phyloP scores from a whole-genome alignment of 2,329 filamentous ascomycete species.

The Biscogniauxia sp. region DNA sequence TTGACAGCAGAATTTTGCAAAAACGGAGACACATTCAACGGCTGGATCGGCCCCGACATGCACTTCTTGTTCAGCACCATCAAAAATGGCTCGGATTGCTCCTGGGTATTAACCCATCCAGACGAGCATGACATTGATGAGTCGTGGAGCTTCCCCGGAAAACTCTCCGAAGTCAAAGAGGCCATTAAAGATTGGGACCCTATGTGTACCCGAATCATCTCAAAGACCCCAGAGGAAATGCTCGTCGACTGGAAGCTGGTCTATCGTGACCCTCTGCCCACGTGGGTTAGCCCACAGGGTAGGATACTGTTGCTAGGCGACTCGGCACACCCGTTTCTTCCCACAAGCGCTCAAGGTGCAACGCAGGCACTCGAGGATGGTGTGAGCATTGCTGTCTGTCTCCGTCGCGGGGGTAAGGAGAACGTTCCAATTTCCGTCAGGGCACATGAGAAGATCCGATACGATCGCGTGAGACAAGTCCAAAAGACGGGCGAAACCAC shows the following conservation, averaged over 20 bases:
- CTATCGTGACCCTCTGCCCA: conserved; percentile 47
- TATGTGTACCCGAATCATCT: conserved; percentile 41
- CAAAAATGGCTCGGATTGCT: conserved; percentile 54
- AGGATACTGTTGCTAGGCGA: conserved; percentile 48
- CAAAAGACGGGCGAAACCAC: conserved; percentile 52
- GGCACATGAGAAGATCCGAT: conserved; percentile 46
- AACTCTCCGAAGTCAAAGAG: conserved; percentile 49
- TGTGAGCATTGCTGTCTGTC: conserved; percentile 45
- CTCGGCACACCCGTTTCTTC: conserved; percentile 49
- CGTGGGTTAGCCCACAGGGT: conserved; percentile 45
- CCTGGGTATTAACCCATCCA: conserved; percentile 57
- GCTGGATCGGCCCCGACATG: conserved; percentile 56
- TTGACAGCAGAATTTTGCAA: conserved; percentile 52
- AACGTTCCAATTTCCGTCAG: conserved; percentile 40
- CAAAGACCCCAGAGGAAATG: conserved; percentile 40
- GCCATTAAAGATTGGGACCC: conserved; percentile 53
- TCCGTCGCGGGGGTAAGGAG: conserved; percentile 36
- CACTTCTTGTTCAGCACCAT: conserved; percentile 58
- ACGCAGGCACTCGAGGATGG: conserved; percentile 52
- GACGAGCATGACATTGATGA: conserved; percentile 55
- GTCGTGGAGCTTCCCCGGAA: conserved; percentile 53
- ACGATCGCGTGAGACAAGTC: conserved; percentile 45
- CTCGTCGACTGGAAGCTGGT: conserved; percentile 52
- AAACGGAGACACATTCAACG: conserved; percentile 58
- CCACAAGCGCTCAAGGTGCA: conserved; percentile 47